Base-by-base conservation (phyloP, 106 monocot genomes). In the Vanilla planifolia region DNA sequence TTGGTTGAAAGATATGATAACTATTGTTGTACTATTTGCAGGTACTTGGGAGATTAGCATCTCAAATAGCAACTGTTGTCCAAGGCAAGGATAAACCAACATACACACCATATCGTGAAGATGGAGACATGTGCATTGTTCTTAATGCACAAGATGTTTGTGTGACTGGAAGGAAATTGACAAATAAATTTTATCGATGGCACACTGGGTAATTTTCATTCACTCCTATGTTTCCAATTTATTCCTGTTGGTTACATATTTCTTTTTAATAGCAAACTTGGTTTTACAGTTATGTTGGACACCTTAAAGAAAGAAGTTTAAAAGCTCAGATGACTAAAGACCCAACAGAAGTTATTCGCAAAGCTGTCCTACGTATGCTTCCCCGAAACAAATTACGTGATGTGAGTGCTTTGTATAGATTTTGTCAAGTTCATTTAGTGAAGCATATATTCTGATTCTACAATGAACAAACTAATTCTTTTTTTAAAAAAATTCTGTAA, bases 81-180 rank as follows among this genome's bases (percentile, higher is more conserved):
- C 95, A 95, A 79, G 95, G 95, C 26, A 95, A 95, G 72, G 95
- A 95, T 63, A 95, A 95, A 43, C 95, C 95, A 50, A 95, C 90
- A 30, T 95, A 95, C 47, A 61, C 95, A 27, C 95, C 95, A 32
- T 24, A 90, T 40, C 83, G 68, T 63, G 95, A 95, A 59, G 86
- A 95, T 73, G 95, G 95, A 22, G 95, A 95, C 56, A 90, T 95
- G 90, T 95, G 95, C 51, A 64, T 90, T 39, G 80, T 95, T 25
- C 78, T 95, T 17, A 95, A 95, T 74, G 90, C 95, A 23, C 90
- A 95, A 73, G 95, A 95, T 55, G 48, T 95, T 46, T 72, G 70
- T 63, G 90, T 95, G 37, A 89, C 90, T 4, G 95, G 95, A 43
- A 73, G 86, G 45, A 95, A 95, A 66, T 19, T 95, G 78, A 90